Percentiles rank a stretch among this genome's conserved stretches.
Conservation (phyloP, 2,329 filamentous ascomycete species). For the Pseudodiploospora longispora region DNA sequence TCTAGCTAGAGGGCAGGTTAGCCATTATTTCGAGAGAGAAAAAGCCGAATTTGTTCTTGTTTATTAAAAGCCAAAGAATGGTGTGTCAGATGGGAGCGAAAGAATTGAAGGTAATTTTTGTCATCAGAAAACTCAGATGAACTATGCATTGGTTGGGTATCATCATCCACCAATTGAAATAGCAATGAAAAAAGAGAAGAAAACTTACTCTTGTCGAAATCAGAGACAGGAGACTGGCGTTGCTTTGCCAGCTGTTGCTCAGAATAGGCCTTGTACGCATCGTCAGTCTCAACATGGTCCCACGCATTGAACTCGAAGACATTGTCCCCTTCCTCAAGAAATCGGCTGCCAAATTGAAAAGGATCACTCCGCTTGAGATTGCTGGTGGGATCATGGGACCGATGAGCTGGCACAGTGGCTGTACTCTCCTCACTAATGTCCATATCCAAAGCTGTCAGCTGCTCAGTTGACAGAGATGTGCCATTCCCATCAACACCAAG, state of each 20-base stretch:
- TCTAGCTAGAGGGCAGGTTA: conserved; percentile 48
- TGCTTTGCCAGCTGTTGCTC: conserved; percentile 80
- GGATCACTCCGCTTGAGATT: conserved; percentile 85
- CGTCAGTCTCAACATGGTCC: conserved; percentile 95
- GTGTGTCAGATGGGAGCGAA: conserved; percentile 65
- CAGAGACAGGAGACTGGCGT: conserved; percentile 75
- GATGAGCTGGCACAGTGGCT: conserved; percentile 44
- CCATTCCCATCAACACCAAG: neutral
- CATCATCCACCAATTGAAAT: conserved; percentile 39
- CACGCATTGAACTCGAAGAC: conserved; percentile 98
- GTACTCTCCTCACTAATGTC: conserved; percentile 4
- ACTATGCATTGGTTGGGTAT: conserved; percentile 56
- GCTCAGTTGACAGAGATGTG: conserved; percentile 12
- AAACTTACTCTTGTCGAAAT: conserved; percentile 76
- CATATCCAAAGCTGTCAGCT: conserved; percentile 15
- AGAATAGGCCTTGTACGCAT: conserved; percentile 77
- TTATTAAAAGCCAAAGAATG: conserved; percentile 10
- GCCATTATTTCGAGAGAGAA: conserved; percentile 13
- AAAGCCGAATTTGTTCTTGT: neutral
- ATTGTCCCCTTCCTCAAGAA: conserved; percentile 74
- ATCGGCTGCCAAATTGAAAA: conserved; percentile 90
- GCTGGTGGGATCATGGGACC: conserved; percentile 61
- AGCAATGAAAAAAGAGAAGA: neutral
- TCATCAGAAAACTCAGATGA: conserved; percentile 63
- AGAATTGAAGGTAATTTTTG: conserved; percentile 52